Evolutionary conservation across 345 rosid species (phyloP), one percentile per base, ranked within the genome.

Genomic region (Hypericum perforatum): DNA sequence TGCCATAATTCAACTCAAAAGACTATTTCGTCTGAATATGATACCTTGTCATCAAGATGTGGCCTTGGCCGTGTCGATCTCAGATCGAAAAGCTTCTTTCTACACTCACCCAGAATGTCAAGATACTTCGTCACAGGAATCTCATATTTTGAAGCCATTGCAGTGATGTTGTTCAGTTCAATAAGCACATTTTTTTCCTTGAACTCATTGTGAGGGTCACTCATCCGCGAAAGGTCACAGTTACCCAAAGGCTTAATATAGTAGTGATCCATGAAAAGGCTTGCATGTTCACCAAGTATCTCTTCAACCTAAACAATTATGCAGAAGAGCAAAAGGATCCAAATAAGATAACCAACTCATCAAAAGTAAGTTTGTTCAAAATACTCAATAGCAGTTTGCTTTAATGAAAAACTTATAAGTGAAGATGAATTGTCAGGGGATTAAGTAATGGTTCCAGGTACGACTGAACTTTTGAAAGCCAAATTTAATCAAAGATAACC

Each of bases 21-120:
- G 10, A 40, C 45, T 45, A 12, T 16, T 46, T 22, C 32, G 32
- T 22, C 32, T 22, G 32, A 22, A 22, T 22, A 22, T 4, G 32
- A 42, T 16, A 66, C 98, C 92, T 91, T 91, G 60, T 91, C 98
- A 82, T 91, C 98, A 61, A 86, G 64, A 76, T 91, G 98, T 0
- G 96, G 96, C 73, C 62, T 79, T 9, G 98, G 96, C 32, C 96
- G 79, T 49, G 55, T 72, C 49, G 74, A 53, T 59, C 98, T 81
- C 52, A 69, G 65, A 55, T 82, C 75, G 63, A 82, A 91, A 51
- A 91, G 95, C 80, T 79, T 87, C 65, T 58, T 66, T 65, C 77
- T 70, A 54, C 95, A 77, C 62, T 82, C 79, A 45, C 98, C 95
- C 62, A 91, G 64, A 61, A 81, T 76, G 62, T 76, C 76, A 45